Evolutionary conservation across 306 rosid genomes (phyloP).

Genomic region (Canavalia gladiata): DNA sequence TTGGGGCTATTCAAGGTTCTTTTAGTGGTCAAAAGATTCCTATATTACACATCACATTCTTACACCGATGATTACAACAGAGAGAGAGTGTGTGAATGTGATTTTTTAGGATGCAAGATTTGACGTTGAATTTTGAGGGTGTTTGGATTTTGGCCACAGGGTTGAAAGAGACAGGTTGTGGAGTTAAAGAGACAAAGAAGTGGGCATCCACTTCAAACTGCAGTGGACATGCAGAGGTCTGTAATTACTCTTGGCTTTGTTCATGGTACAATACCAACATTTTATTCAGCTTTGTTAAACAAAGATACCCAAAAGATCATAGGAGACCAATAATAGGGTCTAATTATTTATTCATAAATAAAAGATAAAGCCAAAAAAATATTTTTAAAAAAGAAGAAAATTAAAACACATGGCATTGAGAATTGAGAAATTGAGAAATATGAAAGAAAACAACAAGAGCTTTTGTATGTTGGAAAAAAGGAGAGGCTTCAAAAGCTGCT

Average conservation of each 20-base stretch:
- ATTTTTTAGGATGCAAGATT: slow-evolving; percentile 42
- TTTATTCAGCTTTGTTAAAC: slow-evolving; percentile 53
- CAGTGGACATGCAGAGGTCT: slow-evolving; percentile 62
- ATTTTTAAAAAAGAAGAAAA: background rate
- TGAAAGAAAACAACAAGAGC: slow-evolving; percentile 47
- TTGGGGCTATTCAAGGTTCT: slow-evolving; percentile 37
- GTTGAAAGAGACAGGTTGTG: slow-evolving; percentile 60
- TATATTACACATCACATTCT: slow-evolving; percentile 25
- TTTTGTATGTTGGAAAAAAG: slow-evolving; percentile 55
- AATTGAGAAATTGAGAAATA: background rate
- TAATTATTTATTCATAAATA: slow-evolving; percentile 25
- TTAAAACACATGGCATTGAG: background rate
- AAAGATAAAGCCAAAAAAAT: background rate
- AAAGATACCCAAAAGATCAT: slow-evolving; percentile 44
- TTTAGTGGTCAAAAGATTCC: slow-evolving; percentile 56
- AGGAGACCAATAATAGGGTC: slow-evolving; percentile 17
- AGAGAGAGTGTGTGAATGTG: slow-evolving; percentile 5
- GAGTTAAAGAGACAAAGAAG: slow-evolving; percentile 69
- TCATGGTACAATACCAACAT: slow-evolving; percentile 40
- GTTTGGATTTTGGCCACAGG: slow-evolving; percentile 60
- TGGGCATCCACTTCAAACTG: slow-evolving; percentile 64
- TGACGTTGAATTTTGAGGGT: slow-evolving; percentile 45
- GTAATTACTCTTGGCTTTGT: slow-evolving; percentile 54
- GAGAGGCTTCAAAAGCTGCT: slow-evolving; percentile 53
- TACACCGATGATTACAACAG: slow-evolving; percentile 33